Conservation (phyloP, 2,329 filamentous ascomycete genomes). For the Purpureocillium lavendulum region DNA sequence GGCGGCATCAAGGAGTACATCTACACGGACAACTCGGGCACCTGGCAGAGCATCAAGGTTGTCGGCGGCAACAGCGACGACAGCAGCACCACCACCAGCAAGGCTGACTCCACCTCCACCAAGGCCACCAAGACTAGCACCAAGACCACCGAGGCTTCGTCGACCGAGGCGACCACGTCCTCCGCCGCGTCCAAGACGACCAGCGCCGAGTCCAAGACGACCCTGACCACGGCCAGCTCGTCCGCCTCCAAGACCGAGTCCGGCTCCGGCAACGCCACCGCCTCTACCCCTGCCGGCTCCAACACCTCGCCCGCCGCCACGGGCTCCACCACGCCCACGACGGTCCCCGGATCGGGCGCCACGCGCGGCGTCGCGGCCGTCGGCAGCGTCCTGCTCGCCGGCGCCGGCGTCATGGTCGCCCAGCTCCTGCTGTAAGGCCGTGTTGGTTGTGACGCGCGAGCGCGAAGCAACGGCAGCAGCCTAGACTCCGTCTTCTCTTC, state of each 20-base stretch:
- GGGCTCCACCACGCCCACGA: slow-evolving; percentile 9
- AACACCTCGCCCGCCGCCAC: neutral
- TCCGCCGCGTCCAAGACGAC: slow-evolving; percentile 7
- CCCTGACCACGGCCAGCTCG: slow-evolving; percentile 10
- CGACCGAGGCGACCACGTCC: slow-evolving; percentile 10
- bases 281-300: slow-evolving; percentile 3
- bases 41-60: slow-evolving; percentile 43
- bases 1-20: slow-evolving; percentile 41
- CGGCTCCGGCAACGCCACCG: slow-evolving; percentile 8
- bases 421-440: slow-evolving; percentile 20
- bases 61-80: slow-evolving; percentile 25
- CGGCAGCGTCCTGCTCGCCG: slow-evolving; percentile 17
- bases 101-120: neutral
- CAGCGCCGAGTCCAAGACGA: slow-evolving; percentile 12
- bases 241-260: neutral
- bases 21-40: slow-evolving; percentile 41
- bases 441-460: neutral
- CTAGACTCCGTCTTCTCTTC: slow-evolving; percentile 9
- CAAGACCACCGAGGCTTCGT: slow-evolving; percentile 2
- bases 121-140: slow-evolving; percentile 4
- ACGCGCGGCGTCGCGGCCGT: slow-evolving; percentile 13
- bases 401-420: slow-evolving; percentile 17
- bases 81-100: slow-evolving; percentile 9
- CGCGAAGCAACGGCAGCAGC: too few relatives aligned
- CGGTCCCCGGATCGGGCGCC: slow-evolving; percentile 16